Base-by-base conservation (phyloP, 2,329 filamentous ascomycete species). In the Pseudogymnoascus pannorum region DNA sequence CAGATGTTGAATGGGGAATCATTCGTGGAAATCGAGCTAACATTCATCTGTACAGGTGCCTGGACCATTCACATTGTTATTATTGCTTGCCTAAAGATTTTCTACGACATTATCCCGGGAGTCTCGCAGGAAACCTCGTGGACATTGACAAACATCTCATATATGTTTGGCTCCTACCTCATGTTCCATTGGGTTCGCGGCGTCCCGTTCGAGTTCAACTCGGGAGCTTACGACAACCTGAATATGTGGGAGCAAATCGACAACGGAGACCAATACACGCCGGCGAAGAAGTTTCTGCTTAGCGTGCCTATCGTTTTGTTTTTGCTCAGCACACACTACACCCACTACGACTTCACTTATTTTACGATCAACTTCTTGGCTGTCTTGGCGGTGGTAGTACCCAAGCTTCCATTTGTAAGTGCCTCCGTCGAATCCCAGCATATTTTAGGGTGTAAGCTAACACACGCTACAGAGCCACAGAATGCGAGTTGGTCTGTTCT, bases 211-310 rank as follows among this genome's bases (percentile, higher is more conserved):
- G 94, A 99, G 76, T 99, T 99, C 83, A 99, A 99, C 74, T 88
- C 91, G 61, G 94, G 94, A 63, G 94, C 94, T 69, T 99, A 97
- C 76, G 94, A 99, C 81, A 97, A 99, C 76, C 83, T 99, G 72
- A 99, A 97, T 79, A 97, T 99, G 94, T 99, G 94, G 94, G 94
- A 99, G 79, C 94, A 99, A 78, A 99, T 99, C 75, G 94, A 99
- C 79, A 95, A 97, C 71, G 94, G 94, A 54, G 94, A 94, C 69
- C 94, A 99, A 75, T 99, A 97, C 79, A 99, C 94, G 0, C 94
- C 94, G 3, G 91, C 94, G 67, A 99, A 99, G 82, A 99, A 99
- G 77, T 99, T 99, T 72, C 81, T 99, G 63, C 86, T 97, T 69
- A 91, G 88, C 71, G 93, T 97, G 33, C 94, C 94, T 38, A 96